phyloP scores from a whole-genome alignment of 495 filamentous ascomycete genomes.

The Neurospora africana region DNA sequence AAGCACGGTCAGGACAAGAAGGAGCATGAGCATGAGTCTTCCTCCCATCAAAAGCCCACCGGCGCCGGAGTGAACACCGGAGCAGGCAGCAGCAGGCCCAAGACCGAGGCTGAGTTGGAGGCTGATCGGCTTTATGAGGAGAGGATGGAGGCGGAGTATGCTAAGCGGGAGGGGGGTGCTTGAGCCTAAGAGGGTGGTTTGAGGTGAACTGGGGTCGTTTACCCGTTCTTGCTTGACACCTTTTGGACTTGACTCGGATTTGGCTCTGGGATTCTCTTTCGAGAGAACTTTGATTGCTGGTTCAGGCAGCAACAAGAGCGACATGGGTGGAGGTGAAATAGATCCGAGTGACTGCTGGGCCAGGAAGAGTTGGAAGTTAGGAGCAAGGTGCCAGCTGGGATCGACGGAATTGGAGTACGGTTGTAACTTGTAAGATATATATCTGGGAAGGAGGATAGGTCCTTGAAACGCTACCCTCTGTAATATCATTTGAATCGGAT shows the following conservation, averaged over 20 bases:
- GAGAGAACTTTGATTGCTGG: neutral
- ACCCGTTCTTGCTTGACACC: too few relatives aligned
- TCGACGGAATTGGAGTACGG: neutral
- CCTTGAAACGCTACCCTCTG: neutral
- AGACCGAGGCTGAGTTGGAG: conserved; percentile 35
- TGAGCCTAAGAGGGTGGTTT: conserved; percentile 32
- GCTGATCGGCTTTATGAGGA: conserved; percentile 57
- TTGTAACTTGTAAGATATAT: neutral
- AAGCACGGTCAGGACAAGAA: neutral
- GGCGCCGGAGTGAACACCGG: conserved; percentile 32
- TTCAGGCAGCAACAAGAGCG: neutral
- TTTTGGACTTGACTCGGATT: neutral
- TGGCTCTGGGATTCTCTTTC: neutral
- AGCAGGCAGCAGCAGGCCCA: conserved; percentile 25
- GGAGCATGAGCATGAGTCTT: neutral
- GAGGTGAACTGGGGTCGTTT: neutral
- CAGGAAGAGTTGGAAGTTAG: neutral
- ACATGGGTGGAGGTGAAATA: neutral
- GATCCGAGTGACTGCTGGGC: neutral
- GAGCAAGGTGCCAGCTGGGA: neutral
- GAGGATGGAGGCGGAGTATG: conserved; percentile 68
- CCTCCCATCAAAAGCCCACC: conserved; percentile 3
- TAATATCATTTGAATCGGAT: neutral
- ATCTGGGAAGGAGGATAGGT: neutral
- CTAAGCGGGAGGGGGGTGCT: conserved; percentile 64